Evolutionary conservation across 2,329 filamentous ascomycete species (phyloP).

Genomic region (Onygenales sp.): DNA sequence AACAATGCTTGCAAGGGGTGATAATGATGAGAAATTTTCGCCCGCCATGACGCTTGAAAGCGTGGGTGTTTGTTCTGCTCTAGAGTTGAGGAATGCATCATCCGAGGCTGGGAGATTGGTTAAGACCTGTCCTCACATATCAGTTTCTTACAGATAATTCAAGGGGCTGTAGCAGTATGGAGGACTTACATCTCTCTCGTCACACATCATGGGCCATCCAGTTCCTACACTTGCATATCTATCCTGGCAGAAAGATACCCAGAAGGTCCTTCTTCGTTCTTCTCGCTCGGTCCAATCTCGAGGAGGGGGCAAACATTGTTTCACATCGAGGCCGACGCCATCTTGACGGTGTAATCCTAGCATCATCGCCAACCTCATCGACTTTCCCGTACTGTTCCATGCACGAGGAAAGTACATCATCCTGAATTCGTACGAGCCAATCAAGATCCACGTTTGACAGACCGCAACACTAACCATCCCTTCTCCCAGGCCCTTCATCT

Average conservation of each 20-base stretch:
- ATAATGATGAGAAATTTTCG: conserved; percentile 62
- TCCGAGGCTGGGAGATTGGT: conserved; percentile 78
- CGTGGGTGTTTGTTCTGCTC: conserved; percentile 60
- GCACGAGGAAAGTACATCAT: conserved; percentile 95
- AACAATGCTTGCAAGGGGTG: conserved; percentile 69
- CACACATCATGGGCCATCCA: conserved; percentile 91
- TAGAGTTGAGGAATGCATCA: conserved; percentile 73
- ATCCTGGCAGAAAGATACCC: conserved; percentile 86
- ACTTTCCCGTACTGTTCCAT: conserved; percentile 83
- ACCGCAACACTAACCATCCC: conserved; percentile 77
- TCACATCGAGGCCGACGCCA: conserved; percentile 73
- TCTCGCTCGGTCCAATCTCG: conserved; percentile 92
- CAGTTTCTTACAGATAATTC: neutral
- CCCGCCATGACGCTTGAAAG: conserved; percentile 49
- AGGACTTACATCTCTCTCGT: conserved; percentile 63
- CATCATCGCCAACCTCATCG: conserved; percentile 78
- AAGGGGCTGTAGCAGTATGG: neutral
- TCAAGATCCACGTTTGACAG: conserved; percentile 72
- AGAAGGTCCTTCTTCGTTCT: conserved; percentile 85
- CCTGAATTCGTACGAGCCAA: conserved; percentile 85
- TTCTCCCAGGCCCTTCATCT: conserved; percentile 87
- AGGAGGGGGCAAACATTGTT: conserved; percentile 77
- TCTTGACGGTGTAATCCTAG: conserved; percentile 85
- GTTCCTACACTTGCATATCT: conserved; percentile 93
- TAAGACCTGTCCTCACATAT: conserved; percentile 46